Evolutionary conservation across 1,284 basidiomycete species (phyloP), one percentile per base, ranked within the genome.

Genomic region (Amylostereum chailletii): DNA sequence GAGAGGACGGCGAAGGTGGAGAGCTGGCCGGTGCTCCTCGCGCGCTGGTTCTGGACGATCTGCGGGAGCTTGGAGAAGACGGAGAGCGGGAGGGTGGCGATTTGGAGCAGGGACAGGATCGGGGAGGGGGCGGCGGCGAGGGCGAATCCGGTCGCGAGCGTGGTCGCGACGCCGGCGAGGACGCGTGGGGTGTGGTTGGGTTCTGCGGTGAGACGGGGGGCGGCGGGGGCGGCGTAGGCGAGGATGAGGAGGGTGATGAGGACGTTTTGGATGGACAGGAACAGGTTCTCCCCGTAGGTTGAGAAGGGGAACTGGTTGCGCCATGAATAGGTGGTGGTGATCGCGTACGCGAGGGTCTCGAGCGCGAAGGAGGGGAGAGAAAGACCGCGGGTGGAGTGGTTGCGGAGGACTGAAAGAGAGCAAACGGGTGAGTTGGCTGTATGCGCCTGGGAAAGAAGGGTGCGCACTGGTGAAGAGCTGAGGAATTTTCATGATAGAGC

Each of bases 401-500:
- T 77, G 53, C 68, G 70, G 4, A 81, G 58, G 53, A 86, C 81
- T 85, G 55, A 4, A 46, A 36, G 37, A 39, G 36, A 30, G 40
- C 42, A 34, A 49, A 45, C 40, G 41, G 30, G 29, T 33, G 47
- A 19, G 27, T 11, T 33, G 34, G 27, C 34, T 34, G 37, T 11
- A 7, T n/a, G 11, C 7, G 34, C 52, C 42, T 19, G 48, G 43
- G 9, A 29, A 34, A n/a, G n/a, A 33, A 40, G 8, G 36, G 3
- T 26, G 75, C 85, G 62, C 58, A 88, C 85, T 86, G 48, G 87
- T 74, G 30, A 85, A 59, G 7, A 92, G 67, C 62, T 98, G 95
- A 3, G 95, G 95, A 9, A 98, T 77, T 69, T 98, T 98, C 83
- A 98, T 90, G 54, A 98, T 91, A 30, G 86, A 86, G 1, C 94